A percentile compares a stretch with the other conserved stretches of the same genome.
These are phyloP conservation scores for Boletus insuetus DNA, from an alignment of 768 basidiomycete species.

Conservation along the genomic window DNA sequence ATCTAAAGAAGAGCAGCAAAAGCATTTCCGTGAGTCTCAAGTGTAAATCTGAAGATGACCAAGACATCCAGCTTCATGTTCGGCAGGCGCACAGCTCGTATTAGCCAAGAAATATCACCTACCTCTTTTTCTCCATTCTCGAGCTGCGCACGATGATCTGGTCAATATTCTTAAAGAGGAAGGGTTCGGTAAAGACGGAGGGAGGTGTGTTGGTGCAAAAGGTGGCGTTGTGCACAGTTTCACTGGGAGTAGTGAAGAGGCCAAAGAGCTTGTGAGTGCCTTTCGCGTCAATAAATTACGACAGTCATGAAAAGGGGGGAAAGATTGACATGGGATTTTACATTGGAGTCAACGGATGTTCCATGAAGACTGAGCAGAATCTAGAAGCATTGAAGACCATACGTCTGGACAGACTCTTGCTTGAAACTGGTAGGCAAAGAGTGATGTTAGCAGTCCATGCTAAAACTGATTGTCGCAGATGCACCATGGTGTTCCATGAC, in stretches of 20 bases:
- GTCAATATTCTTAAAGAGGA: constrained; percentile 62
- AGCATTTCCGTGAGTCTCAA: constrained; percentile 55
- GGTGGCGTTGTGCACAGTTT: constrained; percentile 86
- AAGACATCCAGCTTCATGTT: not conserved
- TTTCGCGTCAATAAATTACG: not conserved
- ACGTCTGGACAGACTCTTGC: constrained; percentile 56
- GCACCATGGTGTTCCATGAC: constrained; percentile 75
- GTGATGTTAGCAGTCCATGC: not conserved
- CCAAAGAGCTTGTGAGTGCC: constrained; percentile 57
- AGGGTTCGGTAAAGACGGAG: constrained; percentile 59
- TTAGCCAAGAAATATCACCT: constrained; percentile 70
- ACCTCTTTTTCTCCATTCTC: constrained; percentile 79
- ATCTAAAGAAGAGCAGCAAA: constrained; percentile 53
- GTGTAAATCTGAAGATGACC: not conserved
- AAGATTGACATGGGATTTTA: constrained; percentile 70
- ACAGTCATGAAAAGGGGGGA: not conserved
- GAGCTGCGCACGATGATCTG: constrained; percentile 72
- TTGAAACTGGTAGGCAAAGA: constrained; percentile 64
- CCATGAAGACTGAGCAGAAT: constrained; percentile 69
- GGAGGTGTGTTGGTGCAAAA: constrained; percentile 50
- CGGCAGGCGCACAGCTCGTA: constrained; percentile 50
- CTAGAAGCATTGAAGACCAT: constrained; percentile 53
- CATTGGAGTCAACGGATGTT: constrained; percentile 69
- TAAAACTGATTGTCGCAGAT: constrained; percentile 37
- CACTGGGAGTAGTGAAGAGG: constrained; percentile 65